phyloP scores from a whole-genome alignment of 768 basidiomycete species.

The Tylopilus rubrobrunneus region DNA sequence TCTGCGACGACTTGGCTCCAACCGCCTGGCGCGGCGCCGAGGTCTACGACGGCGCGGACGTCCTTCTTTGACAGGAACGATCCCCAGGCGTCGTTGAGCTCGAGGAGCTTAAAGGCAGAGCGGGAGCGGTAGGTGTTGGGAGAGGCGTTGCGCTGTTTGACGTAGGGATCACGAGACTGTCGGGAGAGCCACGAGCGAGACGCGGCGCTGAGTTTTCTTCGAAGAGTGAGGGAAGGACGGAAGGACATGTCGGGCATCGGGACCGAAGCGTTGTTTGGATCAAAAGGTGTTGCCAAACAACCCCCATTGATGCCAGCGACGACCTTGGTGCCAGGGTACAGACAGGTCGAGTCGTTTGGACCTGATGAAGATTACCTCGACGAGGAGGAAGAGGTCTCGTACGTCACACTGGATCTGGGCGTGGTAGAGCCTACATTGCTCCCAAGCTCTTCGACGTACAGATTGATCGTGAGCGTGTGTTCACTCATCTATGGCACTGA shows the following conservation, averaged over 20 bases:
- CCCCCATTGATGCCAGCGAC: conserved; percentile 13
- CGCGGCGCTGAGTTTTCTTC: conserved; percentile 36
- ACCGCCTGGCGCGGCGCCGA: conserved; percentile 90
- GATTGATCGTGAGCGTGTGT: conserved; percentile 58
- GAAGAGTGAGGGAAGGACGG: conserved; percentile 31
- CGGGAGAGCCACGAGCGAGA: conserved; percentile 64
- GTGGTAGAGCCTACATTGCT: conserved; percentile 68
- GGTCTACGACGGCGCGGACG: conserved; percentile 69
- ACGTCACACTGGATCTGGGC: conserved; percentile 75
- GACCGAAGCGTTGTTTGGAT: conserved; percentile 26
- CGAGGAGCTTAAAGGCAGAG: conserved; percentile 88
- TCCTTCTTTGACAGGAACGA: conserved; percentile 49
- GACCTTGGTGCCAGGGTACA: conserved; percentile 54
- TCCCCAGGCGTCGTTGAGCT: conserved; percentile 60
- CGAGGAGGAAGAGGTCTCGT: conserved; percentile 50
- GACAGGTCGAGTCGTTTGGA: conserved; percentile 63
- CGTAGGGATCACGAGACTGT: conserved; percentile 68
- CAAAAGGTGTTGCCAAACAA: conserved; percentile 22
- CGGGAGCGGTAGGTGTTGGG: conserved; percentile 68
- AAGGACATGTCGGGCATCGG: conserved; percentile 28
- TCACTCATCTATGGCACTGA: background rate
- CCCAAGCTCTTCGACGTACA: conserved; percentile 64
- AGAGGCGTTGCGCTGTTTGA: conserved; percentile 49
- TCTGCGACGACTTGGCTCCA: conserved; percentile 86
- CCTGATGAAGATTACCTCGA: conserved; percentile 64